Evolutionary conservation across 495 filamentous ascomycete genomes (phyloP), one percentile per base, ranked within the genome.

Genomic region (Astrothelium subdiscretum): DNA sequence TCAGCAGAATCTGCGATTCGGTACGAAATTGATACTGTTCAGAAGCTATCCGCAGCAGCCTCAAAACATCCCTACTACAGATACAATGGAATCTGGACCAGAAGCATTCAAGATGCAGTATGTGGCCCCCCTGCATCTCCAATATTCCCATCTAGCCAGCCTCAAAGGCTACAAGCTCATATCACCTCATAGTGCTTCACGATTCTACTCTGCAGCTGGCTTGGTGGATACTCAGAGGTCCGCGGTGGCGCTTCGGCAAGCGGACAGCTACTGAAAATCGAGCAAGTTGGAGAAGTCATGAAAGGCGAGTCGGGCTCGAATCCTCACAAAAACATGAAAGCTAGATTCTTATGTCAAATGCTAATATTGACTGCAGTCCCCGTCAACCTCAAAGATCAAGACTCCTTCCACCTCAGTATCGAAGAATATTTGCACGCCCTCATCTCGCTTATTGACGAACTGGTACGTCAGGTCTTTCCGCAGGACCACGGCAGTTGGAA

Each of bases 61-160:
- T 90, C 91, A 42, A 77, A 87, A 67, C 85, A 92, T 68, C 92
- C 94, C 0, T 98, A 96, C 76, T 97, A 96, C 84, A 96, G 95
- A 78, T 87, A 92, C 74, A 97, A 97, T 70, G 75, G 78, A 22
- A 76, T 89, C 71, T 98, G 95, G 95, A 80, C 82, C 6, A 83
- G 89, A 31, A 84, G 89, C 65, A 75, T 97, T 27, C 94, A 97
- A 75, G 91, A 94, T 72, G 81, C 87, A 48, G 87, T 87, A 67
- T 31, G 76, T 64, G 6, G 31, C 11, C 29, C 29, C 10, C 4
- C 2, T 42, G n/a, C n/a, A n/a, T n/a, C n/a, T n/a, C n/a, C n/a
- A n/a, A n/a, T n/a, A n/a, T n/a, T n/a, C n/a, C n/a, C n/a, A n/a
- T n/a, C n/a, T n/a, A n/a, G n/a, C n/a, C n/a, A n/a, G n/a, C n/a